Percentiles rank a stretch among this genome's conserved stretches.
phyloP scores from a whole-genome alignment of 2,329 filamentous ascomycete genomes.

The Trichoderma atrobrunneum region DNA sequence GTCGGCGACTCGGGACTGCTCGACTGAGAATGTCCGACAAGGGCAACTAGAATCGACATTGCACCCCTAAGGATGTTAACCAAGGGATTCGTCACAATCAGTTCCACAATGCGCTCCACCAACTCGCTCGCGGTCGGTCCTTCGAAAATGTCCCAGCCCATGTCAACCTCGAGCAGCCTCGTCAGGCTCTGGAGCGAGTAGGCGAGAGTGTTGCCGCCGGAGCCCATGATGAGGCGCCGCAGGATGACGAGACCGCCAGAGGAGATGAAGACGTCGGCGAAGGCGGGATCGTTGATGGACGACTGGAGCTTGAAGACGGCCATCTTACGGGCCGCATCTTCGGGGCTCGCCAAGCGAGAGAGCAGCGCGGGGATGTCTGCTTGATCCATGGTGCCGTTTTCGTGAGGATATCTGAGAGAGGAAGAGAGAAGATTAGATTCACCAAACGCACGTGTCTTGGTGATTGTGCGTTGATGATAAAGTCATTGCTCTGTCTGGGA shows the following conservation, averaged over 20 bases:
- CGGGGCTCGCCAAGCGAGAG: slow-evolving; percentile 62
- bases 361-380: slow-evolving; percentile 64
- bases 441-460: not conserved
- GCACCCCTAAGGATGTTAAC: slow-evolving; percentile 96
- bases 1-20: slow-evolving; percentile 38
- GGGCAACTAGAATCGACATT: slow-evolving; percentile 92
- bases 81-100: slow-evolving; percentile 90
- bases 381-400: slow-evolving; percentile 54
- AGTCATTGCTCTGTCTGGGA: slow-evolving; percentile 8
- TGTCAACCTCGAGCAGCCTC: slow-evolving; percentile 88
- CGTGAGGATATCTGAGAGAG: slow-evolving; percentile 4
- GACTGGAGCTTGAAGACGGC: slow-evolving; percentile 97
- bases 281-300: slow-evolving; percentile 92
- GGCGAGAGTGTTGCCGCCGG: slow-evolving; percentile 89
- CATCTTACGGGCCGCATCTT: slow-evolving; percentile 96
- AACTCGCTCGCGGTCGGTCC: slow-evolving; percentile 61
- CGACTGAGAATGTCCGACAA: slow-evolving; percentile 81
- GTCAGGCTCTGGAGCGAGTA: slow-evolving; percentile 90
- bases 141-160: slow-evolving; percentile 91
- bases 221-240: slow-evolving; percentile 76
- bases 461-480: not conserved
- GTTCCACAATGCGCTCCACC: slow-evolving; percentile 75
- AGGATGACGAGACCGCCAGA: slow-evolving; percentile 81
- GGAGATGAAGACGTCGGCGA: slow-evolving; percentile 93
- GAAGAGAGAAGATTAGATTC: not conserved